Base-by-base conservation (phyloP, 345 rosid species). In the Gossypium sturtianum region DNA sequence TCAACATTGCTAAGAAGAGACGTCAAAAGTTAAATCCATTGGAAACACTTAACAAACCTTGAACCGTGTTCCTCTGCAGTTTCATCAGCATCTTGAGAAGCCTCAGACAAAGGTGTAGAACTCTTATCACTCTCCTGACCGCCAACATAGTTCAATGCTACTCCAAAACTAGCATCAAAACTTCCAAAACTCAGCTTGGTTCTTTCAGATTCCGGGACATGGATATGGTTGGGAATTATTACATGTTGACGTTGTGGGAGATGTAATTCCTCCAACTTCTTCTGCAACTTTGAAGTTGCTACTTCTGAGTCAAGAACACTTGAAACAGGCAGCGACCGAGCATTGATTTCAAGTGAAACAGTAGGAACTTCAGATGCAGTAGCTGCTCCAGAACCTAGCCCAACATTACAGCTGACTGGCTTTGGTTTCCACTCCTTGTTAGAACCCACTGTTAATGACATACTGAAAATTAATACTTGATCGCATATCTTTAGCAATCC, bases 341-440 rank as follows among this genome's bases (percentile, higher is more conserved):
- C 81, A 80, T 77, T 74, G 47, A 83, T 78, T 80, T 92, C 86
- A 76, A 82, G 86, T 61, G 86, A 76, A 80, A 75, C 57, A 53
- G 67, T 75, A 79, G 83, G 82, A 54, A 76, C 74, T 79, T 88
- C 90, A 62, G 85, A 68, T 80, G 90, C 78, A 77, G 80, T 79
- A 75, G 80, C 76, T 70, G 76, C 72, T 80, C 82, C 94, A 76
- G 89, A 78, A 20, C 76, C 85, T 77, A 80, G 92, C 72, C 84
- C 75, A 76, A 78, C 78, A 79, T 75, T 84, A 29, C 84, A 71
- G 80, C 73, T 84, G 76, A 87, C 75, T 77, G 90, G 81, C 89
- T 94, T 93, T 9, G 96, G 97, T 76, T 91, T 93, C 98, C 98
- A 93, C 81, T 93, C 98, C 83, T 89, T 93, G 19, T 74, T 84